Conservation (phyloP, 2,329 filamentous ascomycete species). For the Trichoderma arundinaceum region DNA sequence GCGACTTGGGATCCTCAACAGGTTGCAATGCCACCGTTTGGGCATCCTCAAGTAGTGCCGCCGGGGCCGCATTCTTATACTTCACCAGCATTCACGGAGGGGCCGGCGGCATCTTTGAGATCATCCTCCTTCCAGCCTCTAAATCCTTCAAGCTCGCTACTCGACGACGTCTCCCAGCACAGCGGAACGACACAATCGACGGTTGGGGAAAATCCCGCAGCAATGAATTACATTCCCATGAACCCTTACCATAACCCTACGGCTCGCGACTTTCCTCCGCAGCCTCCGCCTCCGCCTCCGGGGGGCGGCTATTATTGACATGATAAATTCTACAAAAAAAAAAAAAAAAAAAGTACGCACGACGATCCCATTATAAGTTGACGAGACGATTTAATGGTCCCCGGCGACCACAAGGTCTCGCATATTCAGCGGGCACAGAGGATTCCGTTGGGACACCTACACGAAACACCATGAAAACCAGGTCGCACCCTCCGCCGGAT, state of each 20-base stretch:
- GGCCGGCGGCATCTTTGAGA: slow-evolving; percentile 9
- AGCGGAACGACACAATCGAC: slow-evolving; percentile 22
- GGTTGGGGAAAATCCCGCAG: slow-evolving; percentile 15
- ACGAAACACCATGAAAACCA: background rate
- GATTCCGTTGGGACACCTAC: background rate
- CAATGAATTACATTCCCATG: slow-evolving; percentile 28
- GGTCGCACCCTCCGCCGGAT: background rate
- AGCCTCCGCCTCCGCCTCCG: background rate
- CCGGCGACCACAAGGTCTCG: background rate
- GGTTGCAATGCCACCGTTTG: slow-evolving; percentile 38
- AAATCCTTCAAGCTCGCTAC: slow-evolving; percentile 16
- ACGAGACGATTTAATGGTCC: background rate
- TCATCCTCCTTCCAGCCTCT: slow-evolving; percentile 9
- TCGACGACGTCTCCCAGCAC: slow-evolving; percentile 27
- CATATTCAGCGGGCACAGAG: background rate
- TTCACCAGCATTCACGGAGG: slow-evolving; percentile 28
- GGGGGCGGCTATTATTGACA: slow-evolving; percentile 26
- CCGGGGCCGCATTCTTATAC: slow-evolving; percentile 23
- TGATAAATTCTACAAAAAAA: background rate
- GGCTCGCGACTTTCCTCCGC: slow-evolving; percentile 18
- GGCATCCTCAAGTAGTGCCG: slow-evolving; percentile 35
- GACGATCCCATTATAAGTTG: slow-evolving; percentile 1
- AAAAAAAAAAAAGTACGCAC: slow-evolving; percentile 1
- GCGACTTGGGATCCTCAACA: slow-evolving; percentile 45
- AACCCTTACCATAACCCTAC: slow-evolving; percentile 30